phyloP scores from a whole-genome alignment of 495 filamentous ascomycete species.

The Cercophora sp. region DNA sequence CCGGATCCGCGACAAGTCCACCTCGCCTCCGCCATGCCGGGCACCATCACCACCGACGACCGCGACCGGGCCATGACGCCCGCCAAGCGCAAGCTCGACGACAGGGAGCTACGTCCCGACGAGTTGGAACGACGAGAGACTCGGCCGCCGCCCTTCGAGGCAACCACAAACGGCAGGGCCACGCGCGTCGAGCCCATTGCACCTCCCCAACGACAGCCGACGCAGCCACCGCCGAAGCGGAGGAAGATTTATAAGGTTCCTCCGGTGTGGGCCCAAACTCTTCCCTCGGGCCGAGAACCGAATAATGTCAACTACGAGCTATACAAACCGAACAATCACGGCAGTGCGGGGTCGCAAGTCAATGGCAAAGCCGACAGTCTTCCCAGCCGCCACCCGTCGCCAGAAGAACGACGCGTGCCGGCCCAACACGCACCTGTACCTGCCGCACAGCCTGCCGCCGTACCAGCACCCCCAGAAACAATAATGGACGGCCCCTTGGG shows the following conservation, averaged over 20 bases:
- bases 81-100: constrained; percentile 52
- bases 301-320: constrained; percentile 36
- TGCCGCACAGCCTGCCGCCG: constrained; percentile 1
- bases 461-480: constrained; percentile 6
- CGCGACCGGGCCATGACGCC: constrained; percentile 34
- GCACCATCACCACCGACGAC: constrained; percentile 7
- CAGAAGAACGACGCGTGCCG: constrained; percentile 42
- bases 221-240: constrained; percentile 29
- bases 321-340: constrained; percentile 29
- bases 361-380: constrained; percentile 41
- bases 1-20: constrained; percentile 35
- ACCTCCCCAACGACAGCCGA: constrained; percentile 22
- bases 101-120: constrained; percentile 43
- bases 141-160: constrained; percentile 40
- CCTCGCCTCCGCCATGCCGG: constrained; percentile 25
- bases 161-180: constrained; percentile 35
- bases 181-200: constrained; percentile 12
- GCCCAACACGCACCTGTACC: constrained; percentile 21
- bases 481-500: constrained; percentile 34
- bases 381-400: constrained; percentile 46
- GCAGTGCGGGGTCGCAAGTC: constrained; percentile 21
- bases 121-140: constrained; percentile 41
- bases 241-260: constrained; percentile 30
- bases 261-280: constrained; percentile 44
- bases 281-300: constrained; percentile 20